Percentiles rank a stretch among this genome's conserved stretches.
Conservation (phyloP, 768 basidiomycete species). For the Pilatotrama ljubarskyi region DNA sequence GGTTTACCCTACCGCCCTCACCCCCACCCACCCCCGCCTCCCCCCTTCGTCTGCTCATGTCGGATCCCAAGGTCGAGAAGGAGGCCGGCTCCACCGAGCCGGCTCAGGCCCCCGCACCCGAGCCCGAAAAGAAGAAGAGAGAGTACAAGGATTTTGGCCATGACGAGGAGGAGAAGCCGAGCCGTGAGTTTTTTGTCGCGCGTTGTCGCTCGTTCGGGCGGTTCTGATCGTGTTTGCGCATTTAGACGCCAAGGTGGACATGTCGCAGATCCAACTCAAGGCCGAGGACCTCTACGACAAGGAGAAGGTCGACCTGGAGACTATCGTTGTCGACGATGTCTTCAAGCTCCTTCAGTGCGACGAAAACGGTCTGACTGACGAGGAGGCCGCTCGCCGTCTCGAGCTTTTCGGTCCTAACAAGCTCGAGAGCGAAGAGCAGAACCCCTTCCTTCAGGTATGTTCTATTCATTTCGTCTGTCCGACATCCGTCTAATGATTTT, state of each 20-base stretch:
- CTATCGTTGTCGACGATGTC: slow-evolving; percentile 94
- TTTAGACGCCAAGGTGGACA: slow-evolving; percentile 85
- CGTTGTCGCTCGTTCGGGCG: neutral
- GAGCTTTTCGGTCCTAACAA: slow-evolving; percentile 97
- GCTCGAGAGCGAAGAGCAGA: slow-evolving; percentile 88
- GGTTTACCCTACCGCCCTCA: slow-evolving; percentile 17
- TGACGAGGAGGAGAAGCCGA: slow-evolving; percentile 58
- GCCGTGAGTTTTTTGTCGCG: slow-evolving; percentile 52
- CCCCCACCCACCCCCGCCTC: slow-evolving; percentile 16
- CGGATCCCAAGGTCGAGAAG: slow-evolving; percentile 55
- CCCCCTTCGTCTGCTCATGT: slow-evolving; percentile 30
- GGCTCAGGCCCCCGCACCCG: slow-evolving; percentile 39
- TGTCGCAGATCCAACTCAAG: slow-evolving; percentile 87
- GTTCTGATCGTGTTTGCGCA: slow-evolving; percentile 13
- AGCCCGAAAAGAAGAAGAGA: slow-evolving; percentile 57
- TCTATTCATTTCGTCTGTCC: neutral
- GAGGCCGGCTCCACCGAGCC: slow-evolving; percentile 54
- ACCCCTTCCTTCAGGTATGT: slow-evolving; percentile 79
- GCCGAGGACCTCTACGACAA: slow-evolving; percentile 96
- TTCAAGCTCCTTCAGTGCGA: slow-evolving; percentile 93
- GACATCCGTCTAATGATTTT: neutral
- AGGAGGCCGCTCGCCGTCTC: slow-evolving; percentile 81
- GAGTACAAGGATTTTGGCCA: slow-evolving; percentile 88
- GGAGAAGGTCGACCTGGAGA: slow-evolving; percentile 99
- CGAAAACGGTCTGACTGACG: slow-evolving; percentile 71